Evolutionary conservation across 495 filamentous ascomycete genomes (phyloP), one percentile per base, ranked within the genome.

Genomic region (Penicillium canescens): DNA sequence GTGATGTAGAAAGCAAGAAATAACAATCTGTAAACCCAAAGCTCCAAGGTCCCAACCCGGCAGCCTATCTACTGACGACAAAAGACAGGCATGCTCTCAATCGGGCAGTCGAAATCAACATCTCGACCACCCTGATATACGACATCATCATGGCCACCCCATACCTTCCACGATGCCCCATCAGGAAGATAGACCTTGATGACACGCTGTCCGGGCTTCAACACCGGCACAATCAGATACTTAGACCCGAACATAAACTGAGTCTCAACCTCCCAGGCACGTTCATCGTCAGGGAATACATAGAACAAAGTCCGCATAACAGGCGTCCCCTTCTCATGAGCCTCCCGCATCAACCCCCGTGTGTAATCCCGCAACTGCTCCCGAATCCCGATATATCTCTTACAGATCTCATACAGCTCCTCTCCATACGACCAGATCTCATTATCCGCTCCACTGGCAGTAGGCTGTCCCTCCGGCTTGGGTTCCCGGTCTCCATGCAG

Each of bases 351-450:
- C 46, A 84, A 55, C 0, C 35, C 50, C 2, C 81, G 60, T 0
- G 72, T 78, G 59, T 84, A 84, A 7, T 71, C 70, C 3, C 80
- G 67, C 59, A 84, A 54, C 44, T 74, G 59, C 67, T 83, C 81
- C 10, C 82, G 75, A 24, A 83, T 69, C 3, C 39, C 48, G 46
- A 85, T 71, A 46, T 82, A 84, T 57, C 71, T 76, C 65, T 76
- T 73, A 67, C 79, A 82, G 38, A 84, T 81, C 28, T 67, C 71
- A 60, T 80, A 82, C 10, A 82, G 74, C 43, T 79, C 71, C 24
- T 77, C 71, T 2, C 81, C 81, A 56, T 83, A 85, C 13, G 71
- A 78, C 81, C 81, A 85, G 26, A 85, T 74, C 65, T 85, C 82
- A 61, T 85, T 85, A 11, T 69, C 48, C 2, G 78, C 76, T 2